phyloP scores from a whole-genome alignment of 768 basidiomycete species.

The Tricholoma sp. region DNA sequence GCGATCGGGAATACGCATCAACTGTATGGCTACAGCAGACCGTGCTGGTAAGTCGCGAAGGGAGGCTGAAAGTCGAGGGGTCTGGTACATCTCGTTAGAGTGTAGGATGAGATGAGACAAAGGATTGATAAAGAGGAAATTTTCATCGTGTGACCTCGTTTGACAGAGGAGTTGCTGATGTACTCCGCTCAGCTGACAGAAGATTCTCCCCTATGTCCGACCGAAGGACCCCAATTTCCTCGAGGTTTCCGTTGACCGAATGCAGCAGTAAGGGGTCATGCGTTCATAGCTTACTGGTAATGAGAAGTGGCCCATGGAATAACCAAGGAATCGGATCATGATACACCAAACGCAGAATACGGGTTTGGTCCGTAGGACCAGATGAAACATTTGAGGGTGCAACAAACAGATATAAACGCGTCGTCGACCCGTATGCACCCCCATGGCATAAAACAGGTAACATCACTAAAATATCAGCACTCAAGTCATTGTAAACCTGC shows the following conservation, averaged over 20 bases:
- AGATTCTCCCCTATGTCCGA: neutral
- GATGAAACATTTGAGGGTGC: too few relatives aligned
- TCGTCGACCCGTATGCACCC: too few relatives aligned
- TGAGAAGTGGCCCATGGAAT: too few relatives aligned
- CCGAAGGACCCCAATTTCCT: neutral
- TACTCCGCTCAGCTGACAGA: neutral
- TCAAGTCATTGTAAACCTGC: too few relatives aligned
- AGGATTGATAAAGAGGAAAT: neutral
- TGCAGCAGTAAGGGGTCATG: neutral
- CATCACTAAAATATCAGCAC: too few relatives aligned
- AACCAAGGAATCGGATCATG: too few relatives aligned
- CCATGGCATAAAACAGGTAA: too few relatives aligned
- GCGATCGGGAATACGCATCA: slow-evolving; percentile 1
- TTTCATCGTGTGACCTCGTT: neutral
- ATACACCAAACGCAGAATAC: too few relatives aligned
- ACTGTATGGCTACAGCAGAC: neutral
- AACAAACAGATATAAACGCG: too few relatives aligned
- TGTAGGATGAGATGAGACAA: neutral
- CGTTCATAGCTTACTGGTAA: too few relatives aligned
- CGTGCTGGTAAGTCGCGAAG: neutral
- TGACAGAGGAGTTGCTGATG: neutral
- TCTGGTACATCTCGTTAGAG: neutral
- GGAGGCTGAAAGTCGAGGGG: neutral
- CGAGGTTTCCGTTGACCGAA: neutral
- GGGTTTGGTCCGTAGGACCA: too few relatives aligned